Evolutionary conservation across 306 rosid genomes (phyloP).

Genomic region (Sechiopsis laciniata): DNA sequence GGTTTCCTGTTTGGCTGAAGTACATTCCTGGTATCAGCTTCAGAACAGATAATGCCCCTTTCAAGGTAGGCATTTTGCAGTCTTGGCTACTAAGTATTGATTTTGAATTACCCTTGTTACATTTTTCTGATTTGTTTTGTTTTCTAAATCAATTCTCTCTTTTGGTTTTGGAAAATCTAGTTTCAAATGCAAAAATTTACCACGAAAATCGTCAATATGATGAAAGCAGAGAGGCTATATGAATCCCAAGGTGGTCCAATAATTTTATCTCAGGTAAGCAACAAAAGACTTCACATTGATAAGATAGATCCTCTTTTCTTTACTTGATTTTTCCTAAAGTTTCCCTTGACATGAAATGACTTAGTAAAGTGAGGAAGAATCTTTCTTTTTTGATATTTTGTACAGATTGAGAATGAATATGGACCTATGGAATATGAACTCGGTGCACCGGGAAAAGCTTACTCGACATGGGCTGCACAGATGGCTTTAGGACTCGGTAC

Average conservation of each 20-base stretch:
- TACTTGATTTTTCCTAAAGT: background rate
- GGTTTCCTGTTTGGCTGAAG: slow-evolving; percentile 98
- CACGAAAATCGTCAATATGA: slow-evolving; percentile 73
- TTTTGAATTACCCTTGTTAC: background rate
- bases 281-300: background rate
- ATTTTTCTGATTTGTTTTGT: background rate
- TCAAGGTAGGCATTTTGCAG: slow-evolving; percentile 51
- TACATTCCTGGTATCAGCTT: slow-evolving; percentile 85
- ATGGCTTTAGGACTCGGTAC: slow-evolving; percentile 90
- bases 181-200: slow-evolving; percentile 81
- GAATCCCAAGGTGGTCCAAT: slow-evolving; percentile 93
- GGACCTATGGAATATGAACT: slow-evolving; percentile 88
- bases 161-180: slow-evolving; percentile 37
- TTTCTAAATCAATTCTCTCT: slow-evolving; percentile 19
- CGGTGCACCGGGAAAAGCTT: slow-evolving; percentile 76
- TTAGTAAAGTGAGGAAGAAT: slow-evolving; percentile 3
- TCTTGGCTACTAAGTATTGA: background rate
- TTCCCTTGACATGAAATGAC: slow-evolving; percentile 16
- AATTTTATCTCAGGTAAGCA: slow-evolving; percentile 79
- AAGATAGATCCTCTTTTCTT: slow-evolving; percentile 12
- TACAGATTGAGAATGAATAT: slow-evolving; percentile 92
- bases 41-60: slow-evolving; percentile 87
- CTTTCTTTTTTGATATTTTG: slow-evolving; percentile 29
- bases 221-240: slow-evolving; percentile 88
- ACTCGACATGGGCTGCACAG: slow-evolving; percentile 83